These are phyloP conservation scores for Gelatoporia subvermispora DNA, from an alignment of 768 basidiomycete species.

Conservation along the genomic window DNA sequence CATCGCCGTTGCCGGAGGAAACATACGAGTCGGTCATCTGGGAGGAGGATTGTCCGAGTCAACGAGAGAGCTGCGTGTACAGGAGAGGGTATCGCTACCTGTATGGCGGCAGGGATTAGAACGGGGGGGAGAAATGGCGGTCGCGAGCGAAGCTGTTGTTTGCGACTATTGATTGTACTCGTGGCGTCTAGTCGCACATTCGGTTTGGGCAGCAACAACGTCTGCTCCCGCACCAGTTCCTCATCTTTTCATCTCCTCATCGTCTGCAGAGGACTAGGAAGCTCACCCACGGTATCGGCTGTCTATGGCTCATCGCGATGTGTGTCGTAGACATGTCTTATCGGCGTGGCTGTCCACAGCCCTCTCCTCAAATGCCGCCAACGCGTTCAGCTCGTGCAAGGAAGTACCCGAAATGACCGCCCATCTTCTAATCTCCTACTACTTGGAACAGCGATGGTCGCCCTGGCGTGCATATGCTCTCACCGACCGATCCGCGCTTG, in stretches of 20 bases:
- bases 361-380: background rate
- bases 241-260: background rate
- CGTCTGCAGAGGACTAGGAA: background rate
- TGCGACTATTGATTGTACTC: conserved; percentile 24
- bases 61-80: conserved; percentile 7
- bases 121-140: conserved; percentile 39
- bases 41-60: conserved; percentile 13
- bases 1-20: conserved; percentile 63
- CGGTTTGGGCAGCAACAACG: conserved; percentile 44
- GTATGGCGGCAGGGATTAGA: conserved; percentile 32
- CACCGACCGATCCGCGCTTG: too few species aligned
- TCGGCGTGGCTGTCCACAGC: background rate
- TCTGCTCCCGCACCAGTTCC: conserved; percentile 10
- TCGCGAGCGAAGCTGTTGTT: conserved; percentile 26
- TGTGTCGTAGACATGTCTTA: conserved; percentile 10
- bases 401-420: too few species aligned
- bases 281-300: conserved; percentile 17
- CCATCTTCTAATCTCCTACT: too few species aligned
- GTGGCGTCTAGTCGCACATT: conserved; percentile 28
- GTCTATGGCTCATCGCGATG: conserved; percentile 10
- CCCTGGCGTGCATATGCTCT: too few species aligned
- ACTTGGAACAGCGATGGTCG: too few species aligned
- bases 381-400: too few species aligned
- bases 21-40: conserved; percentile 76
- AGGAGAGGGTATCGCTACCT: conserved; percentile 32